Evolutionary conservation across 208 protist genomes (phyloP).

Genomic region (Leishmania guyanensis): DNA sequence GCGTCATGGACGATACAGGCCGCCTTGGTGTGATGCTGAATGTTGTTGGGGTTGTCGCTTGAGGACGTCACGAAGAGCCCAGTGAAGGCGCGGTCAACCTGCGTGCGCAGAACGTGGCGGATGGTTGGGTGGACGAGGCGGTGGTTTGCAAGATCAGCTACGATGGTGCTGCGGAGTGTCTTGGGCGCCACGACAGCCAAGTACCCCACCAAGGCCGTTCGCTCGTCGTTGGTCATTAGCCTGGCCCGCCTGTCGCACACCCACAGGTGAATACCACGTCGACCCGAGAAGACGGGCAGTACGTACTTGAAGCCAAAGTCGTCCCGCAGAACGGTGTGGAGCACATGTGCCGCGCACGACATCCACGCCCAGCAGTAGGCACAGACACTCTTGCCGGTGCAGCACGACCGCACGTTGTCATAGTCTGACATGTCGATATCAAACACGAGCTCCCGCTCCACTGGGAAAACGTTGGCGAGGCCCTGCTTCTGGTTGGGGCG

Average conservation of each 20-base stretch:
- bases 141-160: conserved; percentile 75
- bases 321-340: conserved; percentile 85
- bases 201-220: conserved; percentile 92
- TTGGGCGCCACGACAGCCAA: conserved; percentile 82
- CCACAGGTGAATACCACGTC: conserved; percentile 99
- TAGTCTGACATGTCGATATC: conserved; percentile 99
- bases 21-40: conserved; percentile 50
- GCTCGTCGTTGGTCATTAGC: conserved; percentile 88
- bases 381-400: conserved; percentile 95
- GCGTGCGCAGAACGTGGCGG: conserved; percentile 43
- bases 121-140: conserved; percentile 84
- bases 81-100: conserved; percentile 67
- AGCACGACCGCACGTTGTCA: conserved; percentile 98
- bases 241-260: conserved; percentile 96
- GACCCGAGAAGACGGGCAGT: conserved; percentile 98
- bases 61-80: conserved; percentile 65
- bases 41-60: conserved; percentile 75
- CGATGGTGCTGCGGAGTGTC: conserved; percentile 49
- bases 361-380: conserved; percentile 98
- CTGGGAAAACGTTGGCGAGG: conserved; percentile 67
- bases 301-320: conserved; percentile 98
- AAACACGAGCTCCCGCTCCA: conserved; percentile 98
- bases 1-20: conserved; percentile 75
- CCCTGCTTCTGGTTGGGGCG: conserved; percentile 84
- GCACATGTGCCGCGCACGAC: conserved; percentile 91